These are phyloP conservation scores for Xylaria sp. DNA, from an alignment of 2,329 filamentous ascomycete species.

Conservation along the genomic window DNA sequence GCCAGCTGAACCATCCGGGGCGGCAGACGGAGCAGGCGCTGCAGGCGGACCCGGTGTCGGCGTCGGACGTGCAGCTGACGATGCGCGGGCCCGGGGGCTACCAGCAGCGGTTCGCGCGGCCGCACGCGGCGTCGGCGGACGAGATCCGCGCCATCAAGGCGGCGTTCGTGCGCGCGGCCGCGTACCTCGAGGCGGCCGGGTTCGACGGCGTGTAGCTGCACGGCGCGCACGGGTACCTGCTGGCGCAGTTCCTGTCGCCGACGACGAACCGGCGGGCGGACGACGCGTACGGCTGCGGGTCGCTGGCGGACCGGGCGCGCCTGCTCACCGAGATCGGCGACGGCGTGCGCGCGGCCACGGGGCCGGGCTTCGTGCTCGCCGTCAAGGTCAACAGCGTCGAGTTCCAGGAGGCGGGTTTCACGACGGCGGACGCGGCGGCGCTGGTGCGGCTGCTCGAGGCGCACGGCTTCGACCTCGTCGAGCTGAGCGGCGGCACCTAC, in stretches of 20 bases:
- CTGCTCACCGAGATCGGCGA: constrained; percentile 55
- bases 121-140: constrained; percentile 13
- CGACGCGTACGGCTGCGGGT: constrained; percentile 38
- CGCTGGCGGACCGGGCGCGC: constrained; percentile 48
- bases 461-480: constrained; percentile 64
- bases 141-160: background rate
- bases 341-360: constrained; percentile 42
- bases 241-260: constrained; percentile 28
- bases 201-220: constrained; percentile 53
- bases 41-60: constrained; percentile 53
- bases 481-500: constrained; percentile 66
- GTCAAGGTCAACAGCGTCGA: constrained; percentile 62
- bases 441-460: constrained; percentile 56
- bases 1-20: constrained; percentile 60
- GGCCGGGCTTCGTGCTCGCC: constrained; percentile 50
- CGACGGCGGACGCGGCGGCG: constrained; percentile 31
- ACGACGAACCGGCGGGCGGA: constrained; percentile 36
- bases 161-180: background rate
- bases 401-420: constrained; percentile 44
- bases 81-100: constrained; percentile 36
- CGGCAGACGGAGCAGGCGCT: constrained; percentile 50
- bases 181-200: constrained; percentile 37
- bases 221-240: constrained; percentile 28
- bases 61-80: constrained; percentile 51
- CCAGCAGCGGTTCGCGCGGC: constrained; percentile 39